Evolutionary conservation across 495 filamentous ascomycete genomes (phyloP), one percentile per base, ranked within the genome.

Genomic region (Penicillium subrubescens): DNA sequence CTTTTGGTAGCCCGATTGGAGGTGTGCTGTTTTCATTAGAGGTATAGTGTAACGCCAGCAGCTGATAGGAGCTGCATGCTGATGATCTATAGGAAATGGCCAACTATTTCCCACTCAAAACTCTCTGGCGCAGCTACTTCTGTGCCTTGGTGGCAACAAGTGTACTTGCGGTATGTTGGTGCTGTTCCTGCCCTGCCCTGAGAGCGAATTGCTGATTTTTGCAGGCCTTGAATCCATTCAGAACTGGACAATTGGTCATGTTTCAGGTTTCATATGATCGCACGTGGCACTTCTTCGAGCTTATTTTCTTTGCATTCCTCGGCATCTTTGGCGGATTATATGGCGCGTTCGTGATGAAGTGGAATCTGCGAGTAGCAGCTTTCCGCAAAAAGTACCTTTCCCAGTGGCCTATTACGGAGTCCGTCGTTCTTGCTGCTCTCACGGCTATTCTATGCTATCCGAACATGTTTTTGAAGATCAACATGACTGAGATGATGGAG

Each of bases 401-500:
- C 0, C 84, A 92, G 61, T 93, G 94, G 78, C 89, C 95, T 8
- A 85, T 97, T 14, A 81, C 93, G n/a, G 95, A 99, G 76, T 89
- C 92, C 8, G 92, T 92, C 1, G 71, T 97, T 39, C 82, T 98
- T 58, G 94, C 95, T 3, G 86, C 86, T 1, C 83, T 87, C 8
- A 98, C 95, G 12, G 96, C 94, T 4, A 81, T 98, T 57, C 82
- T 98, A 8, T 98, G 95, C 78, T 99, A 94, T 70, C 95, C 93
- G 1, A 99, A 98, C 73, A 93, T 92, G 76, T 98, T 99, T 69
- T 75, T 99, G 56, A 86, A 91, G 66, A 97, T 99, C 70, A 96
- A 99, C 77, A 98, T 99, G 95, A 97, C 95, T 0, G 93, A 97
- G 77, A 96, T 92, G 80, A 98, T 99, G 95, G 93, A 97, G 75